Evolutionary conservation across 768 basidiomycete genomes (phyloP).

Genomic region (Hygrophorus pudorinus): DNA sequence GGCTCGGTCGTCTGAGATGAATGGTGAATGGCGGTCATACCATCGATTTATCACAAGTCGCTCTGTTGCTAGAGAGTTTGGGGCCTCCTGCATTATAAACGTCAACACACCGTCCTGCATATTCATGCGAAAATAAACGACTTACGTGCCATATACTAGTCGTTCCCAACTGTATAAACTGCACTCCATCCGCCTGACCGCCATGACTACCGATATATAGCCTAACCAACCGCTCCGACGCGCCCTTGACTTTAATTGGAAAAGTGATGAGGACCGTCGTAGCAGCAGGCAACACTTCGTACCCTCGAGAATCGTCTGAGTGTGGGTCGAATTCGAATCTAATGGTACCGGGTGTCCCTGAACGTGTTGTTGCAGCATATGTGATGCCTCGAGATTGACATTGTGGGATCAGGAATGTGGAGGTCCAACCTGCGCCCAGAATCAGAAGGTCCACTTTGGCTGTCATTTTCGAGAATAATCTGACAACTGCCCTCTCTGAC

Average conservation of each 20-base stretch:
- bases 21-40: conserved; percentile 44
- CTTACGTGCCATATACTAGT: conserved; percentile 56
- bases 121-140: conserved; percentile 3
- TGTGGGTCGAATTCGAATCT: conserved; percentile 46
- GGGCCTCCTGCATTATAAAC: not conserved
- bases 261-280: conserved; percentile 47
- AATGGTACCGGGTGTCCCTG: conserved; percentile 39
- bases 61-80: not conserved
- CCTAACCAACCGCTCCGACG: conserved; percentile 34
- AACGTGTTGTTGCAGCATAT: conserved; percentile 45
- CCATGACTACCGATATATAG: conserved; percentile 31
- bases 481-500: too few relatives aligned
- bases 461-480: too few relatives aligned
- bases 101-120: not conserved
- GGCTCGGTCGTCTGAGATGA: conserved; percentile 33
- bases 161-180: conserved; percentile 54
- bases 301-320: conserved; percentile 33
- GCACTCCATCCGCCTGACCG: conserved; percentile 10
- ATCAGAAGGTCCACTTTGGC: conserved; percentile 41
- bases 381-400: conserved; percentile 29
- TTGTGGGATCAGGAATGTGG: conserved; percentile 47
- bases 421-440: conserved; percentile 61
- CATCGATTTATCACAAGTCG: conserved; percentile 20
- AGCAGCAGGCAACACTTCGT: conserved; percentile 40
- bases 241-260: conserved; percentile 38